These are phyloP conservation scores for Eucalyptus pauciflora DNA, from an alignment of 345 rosid species.

Conservation along the genomic window DNA sequence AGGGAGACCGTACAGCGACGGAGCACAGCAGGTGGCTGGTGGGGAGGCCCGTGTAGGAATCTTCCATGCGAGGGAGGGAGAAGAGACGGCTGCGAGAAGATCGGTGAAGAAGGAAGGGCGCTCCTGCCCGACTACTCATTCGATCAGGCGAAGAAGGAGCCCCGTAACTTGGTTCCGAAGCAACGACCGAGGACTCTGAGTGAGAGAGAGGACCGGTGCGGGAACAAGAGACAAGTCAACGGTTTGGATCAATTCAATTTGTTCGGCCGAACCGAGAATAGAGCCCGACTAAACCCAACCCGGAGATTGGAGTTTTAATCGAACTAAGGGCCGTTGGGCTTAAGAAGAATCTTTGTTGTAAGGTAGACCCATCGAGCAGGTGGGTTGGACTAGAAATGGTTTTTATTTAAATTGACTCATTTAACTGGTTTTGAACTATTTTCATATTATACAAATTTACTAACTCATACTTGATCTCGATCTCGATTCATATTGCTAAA, in stretches of 20 bases:
- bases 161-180: too few relatives aligned
- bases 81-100: too few relatives aligned
- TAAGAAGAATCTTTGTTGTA: not conserved
- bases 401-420: rapidly evolving
- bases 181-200: too few relatives aligned
- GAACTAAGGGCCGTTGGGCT: not conserved
- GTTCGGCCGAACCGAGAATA: not conserved
- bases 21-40: too few relatives aligned
- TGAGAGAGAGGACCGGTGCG: not conserved
- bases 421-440: rapidly evolving
- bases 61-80: too few relatives aligned
- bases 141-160: too few relatives aligned
- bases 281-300: not conserved
- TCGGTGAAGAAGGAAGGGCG: too few relatives aligned
- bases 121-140: too few relatives aligned
- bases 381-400: rapidly evolving
- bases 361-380: rapidly evolving
- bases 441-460: too few relatives aligned
- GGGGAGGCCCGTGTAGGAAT: too few relatives aligned
- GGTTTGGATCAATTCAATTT: not conserved
- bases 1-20: too few relatives aligned
- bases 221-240: not conserved
- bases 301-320: not conserved
- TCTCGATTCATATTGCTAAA: rapidly evolving
- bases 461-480: too few relatives aligned